phyloP scores from a whole-genome alignment of 2,329 filamentous ascomycete species.

The Xylaria sp. region DNA sequence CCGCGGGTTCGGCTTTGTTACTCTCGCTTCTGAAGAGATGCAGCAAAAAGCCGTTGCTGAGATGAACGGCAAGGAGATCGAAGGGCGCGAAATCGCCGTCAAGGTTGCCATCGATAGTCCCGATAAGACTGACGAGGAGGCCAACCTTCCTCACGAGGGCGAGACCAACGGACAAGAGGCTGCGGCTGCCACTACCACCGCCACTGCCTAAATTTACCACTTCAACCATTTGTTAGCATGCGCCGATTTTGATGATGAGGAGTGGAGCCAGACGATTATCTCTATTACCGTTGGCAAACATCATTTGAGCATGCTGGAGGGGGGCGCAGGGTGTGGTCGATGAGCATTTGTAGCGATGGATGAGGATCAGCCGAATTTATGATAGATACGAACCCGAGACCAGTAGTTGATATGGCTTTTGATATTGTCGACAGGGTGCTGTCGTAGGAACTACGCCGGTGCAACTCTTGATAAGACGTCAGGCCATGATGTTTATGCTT shows the following conservation, averaged over 20 bases:
- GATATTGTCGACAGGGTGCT: slow-evolving; percentile 34
- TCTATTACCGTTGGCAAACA: slow-evolving; percentile 32
- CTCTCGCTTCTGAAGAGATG: slow-evolving; percentile 89
- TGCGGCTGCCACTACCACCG: slow-evolving; percentile 42
- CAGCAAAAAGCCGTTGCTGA: slow-evolving; percentile 96
- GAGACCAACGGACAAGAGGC: slow-evolving; percentile 50
- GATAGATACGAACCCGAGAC: slow-evolving; percentile 38
- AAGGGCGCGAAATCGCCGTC: slow-evolving; percentile 98
- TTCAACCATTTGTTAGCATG: slow-evolving; percentile 31
- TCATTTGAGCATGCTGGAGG: slow-evolving; percentile 33
- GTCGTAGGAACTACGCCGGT: slow-evolving; percentile 29
- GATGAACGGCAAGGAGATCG: slow-evolving; percentile 99
- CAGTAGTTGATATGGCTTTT: slow-evolving; percentile 38
- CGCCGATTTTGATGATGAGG: slow-evolving; percentile 33
- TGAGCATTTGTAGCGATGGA: slow-evolving; percentile 33
- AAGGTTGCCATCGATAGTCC: slow-evolving; percentile 99
- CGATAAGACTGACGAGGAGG: slow-evolving; percentile 91
- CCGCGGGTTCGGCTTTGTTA: slow-evolving; percentile 98
- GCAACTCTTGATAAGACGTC: slow-evolving; percentile 34
- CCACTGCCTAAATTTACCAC: slow-evolving; percentile 35
- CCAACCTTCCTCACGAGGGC: slow-evolving; percentile 59
- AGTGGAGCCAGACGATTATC: slow-evolving; percentile 33
- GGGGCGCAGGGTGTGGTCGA: slow-evolving; percentile 31
- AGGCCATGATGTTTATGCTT: slow-evolving; percentile 36
- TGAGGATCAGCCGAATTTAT: slow-evolving; percentile 38